A percentile compares a stretch with the other conserved stretches of the same genome.
Conservation (phyloP, 1,284 basidiomycete genomes). For the Puccinia novopanici region DNA sequence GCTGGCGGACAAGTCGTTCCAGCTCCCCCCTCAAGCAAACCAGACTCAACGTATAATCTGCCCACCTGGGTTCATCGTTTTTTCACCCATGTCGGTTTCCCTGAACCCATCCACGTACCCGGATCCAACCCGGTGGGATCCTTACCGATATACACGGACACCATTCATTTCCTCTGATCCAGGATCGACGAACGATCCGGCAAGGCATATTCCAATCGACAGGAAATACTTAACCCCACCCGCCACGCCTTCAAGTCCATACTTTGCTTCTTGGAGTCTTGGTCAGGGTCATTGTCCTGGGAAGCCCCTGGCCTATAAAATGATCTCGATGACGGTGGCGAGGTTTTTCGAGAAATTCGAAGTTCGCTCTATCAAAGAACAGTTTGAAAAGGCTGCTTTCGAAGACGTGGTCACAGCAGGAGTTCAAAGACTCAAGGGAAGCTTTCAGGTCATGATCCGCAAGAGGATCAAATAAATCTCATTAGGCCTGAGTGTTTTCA, state of each 20-base stretch:
- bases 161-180: conserved; percentile 27
- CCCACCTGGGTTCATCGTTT: conserved; percentile 44
- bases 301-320: conserved; percentile 44
- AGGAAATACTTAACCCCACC: conserved; percentile 16
- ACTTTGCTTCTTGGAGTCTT: conserved; percentile 43
- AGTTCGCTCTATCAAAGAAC: conserved; percentile 1
- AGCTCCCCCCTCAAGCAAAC: conserved; percentile 1
- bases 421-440: conserved; percentile 33
- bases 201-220: conserved; percentile 33
- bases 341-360: conserved; percentile 48
- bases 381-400: conserved; percentile 18
- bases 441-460: conserved; percentile 22
- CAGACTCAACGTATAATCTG: conserved; percentile 17
- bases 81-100: conserved; percentile 42
- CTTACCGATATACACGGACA: conserved; percentile 20
- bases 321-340: conserved; percentile 42
- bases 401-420: conserved; percentile 46
- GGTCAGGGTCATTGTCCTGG: conserved; percentile 49
- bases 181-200: neutral
- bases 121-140: conserved; percentile 40
- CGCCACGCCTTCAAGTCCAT: conserved; percentile 21
- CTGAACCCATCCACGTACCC: conserved; percentile 29
- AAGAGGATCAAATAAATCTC: conserved; percentile 6
- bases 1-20: conserved; percentile 38
- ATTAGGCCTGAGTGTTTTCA: no score